Evolutionary conservation across 2,329 filamentous ascomycete genomes (phyloP), one percentile per base, ranked within the genome.

Genomic region (Talaromyces sp.): DNA sequence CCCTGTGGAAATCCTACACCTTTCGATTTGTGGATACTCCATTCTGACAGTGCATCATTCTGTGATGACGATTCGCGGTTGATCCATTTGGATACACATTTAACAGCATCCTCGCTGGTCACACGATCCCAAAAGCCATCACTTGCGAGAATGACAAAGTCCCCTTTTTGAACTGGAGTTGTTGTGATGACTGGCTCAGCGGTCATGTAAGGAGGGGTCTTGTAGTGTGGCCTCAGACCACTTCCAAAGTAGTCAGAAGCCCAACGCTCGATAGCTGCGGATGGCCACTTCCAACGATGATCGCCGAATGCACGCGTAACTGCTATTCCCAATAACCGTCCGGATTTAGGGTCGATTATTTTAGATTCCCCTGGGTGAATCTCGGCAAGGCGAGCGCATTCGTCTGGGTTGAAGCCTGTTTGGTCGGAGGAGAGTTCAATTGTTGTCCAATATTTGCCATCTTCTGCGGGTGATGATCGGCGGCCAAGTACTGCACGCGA

Each of bases 251-350:
- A 54, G 1, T 54, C 13, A 11, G 51, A 19, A 54, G 32, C 3
- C 32, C 32, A 35, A 11, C 51, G 51, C 14, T 29, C 31, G 13
- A 29, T 35, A 5, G 51, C 51, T 19, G 43, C 19, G 11, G 43
- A 68, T 4, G 82, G 70, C 85, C 86, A 89, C 70, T 90, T 90
- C 85, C 85, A 89, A 61, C 83, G 79, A 56, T 82, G 79, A 68
- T 90, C 87, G 17, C 88, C 88, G 68, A 91, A 90, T 0, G 85
- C 87, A 5, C 88, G 80, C 0, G 86, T 85, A 1, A 89, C 80
- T 46, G 85, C 80, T 1, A 84, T 66, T 1, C 88, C 87, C 61
- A 89, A 78, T 0, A 89, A 72, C 0, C 88, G 81, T 0, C 87
- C 87, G 17, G 79, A 75, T 61, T 80, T 77, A 11, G 43, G n/a